A percentile compares a stretch with the other conserved stretches of the same genome.
phyloP scores from a whole-genome alignment of 208 protist species.

The Wallacemonas sp. region DNA sequence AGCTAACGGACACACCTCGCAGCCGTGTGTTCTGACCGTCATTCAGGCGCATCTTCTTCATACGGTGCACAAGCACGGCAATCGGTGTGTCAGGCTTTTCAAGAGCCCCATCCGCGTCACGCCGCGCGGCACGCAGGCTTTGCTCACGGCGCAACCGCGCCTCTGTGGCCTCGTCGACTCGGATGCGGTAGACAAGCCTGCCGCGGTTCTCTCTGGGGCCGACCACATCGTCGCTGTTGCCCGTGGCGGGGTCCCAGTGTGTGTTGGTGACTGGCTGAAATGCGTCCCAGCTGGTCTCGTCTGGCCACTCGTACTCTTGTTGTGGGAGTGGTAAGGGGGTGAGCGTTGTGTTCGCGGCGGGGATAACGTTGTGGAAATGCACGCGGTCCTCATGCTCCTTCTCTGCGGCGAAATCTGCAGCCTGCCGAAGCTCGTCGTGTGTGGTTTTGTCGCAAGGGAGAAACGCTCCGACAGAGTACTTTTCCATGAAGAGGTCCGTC shows the following conservation, averaged over 20 bases:
- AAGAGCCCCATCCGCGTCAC: constrained; percentile 20
- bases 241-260: constrained; percentile 19
- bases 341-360: constrained; percentile 26
- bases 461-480: constrained; percentile 74
- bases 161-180: constrained; percentile 53
- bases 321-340: constrained; percentile 7
- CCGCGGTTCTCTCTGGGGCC: constrained; percentile 63
- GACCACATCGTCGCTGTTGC: constrained; percentile 61
- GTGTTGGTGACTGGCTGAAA: constrained; percentile 23
- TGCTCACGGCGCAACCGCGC: constrained; percentile 57
- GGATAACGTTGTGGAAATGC: constrained; percentile 43
- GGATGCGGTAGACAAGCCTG: constrained; percentile 61
- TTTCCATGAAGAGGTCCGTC: constrained; percentile 51
- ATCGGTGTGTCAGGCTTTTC: constrained; percentile 38
- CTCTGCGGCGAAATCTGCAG: constrained; percentile 51
- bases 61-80: constrained; percentile 36
- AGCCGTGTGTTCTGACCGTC: constrained; percentile 44
- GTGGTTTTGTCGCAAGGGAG: constrained; percentile 55
- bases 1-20: constrained; percentile 46
- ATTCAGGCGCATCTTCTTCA: constrained; percentile 43
- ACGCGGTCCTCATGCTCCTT: constrained; percentile 57
- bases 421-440: constrained; percentile 54
- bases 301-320: constrained; percentile 28
- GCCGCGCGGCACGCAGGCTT: constrained; percentile 27
- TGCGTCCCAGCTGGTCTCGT: constrained; percentile 32